Evolutionary conservation across 257 asterid species (phyloP).

Genomic region (Cynanchum wilfordii): DNA sequence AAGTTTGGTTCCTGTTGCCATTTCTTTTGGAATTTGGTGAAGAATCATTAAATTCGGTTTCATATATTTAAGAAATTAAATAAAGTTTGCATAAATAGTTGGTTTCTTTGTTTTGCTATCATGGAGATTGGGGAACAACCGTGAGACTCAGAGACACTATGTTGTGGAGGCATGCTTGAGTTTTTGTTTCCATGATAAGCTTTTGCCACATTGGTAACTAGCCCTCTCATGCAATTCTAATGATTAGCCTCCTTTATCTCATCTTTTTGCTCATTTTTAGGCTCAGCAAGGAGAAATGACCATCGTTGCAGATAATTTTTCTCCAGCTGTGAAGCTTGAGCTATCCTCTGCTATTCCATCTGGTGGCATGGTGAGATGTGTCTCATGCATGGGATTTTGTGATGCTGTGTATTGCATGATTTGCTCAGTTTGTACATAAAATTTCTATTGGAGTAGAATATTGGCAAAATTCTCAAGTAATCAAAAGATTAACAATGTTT

Average conservation of each 20-base stretch:
- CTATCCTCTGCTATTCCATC: constrained; percentile 70
- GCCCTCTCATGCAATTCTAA: background rate
- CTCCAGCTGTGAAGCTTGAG: constrained; percentile 66
- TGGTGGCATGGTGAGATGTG: constrained; percentile 55
- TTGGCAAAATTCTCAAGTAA: too few relatives aligned
- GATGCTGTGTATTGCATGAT: background rate
- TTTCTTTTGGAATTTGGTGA: background rate
- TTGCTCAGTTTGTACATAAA: background rate
- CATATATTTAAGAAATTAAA: background rate
- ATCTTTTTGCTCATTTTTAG: constrained; percentile 30
- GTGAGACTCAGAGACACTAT: background rate
- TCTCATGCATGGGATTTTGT: background rate
- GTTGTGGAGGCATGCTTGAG: background rate
- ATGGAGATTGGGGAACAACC: background rate
- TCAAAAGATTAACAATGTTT: background rate
- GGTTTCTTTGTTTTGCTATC: background rate
- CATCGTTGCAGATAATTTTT: constrained; percentile 72
- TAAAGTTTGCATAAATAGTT: background rate
- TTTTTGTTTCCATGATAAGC: background rate
- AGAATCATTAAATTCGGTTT: background rate
- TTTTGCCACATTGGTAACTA: background rate
- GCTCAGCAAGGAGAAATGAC: constrained; percentile 79
- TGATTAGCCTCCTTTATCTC: background rate
- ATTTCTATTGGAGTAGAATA: background rate
- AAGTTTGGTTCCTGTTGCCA: background rate